Conservation (phyloP, 306 rosid species). For the Vigna mungo region DNA sequence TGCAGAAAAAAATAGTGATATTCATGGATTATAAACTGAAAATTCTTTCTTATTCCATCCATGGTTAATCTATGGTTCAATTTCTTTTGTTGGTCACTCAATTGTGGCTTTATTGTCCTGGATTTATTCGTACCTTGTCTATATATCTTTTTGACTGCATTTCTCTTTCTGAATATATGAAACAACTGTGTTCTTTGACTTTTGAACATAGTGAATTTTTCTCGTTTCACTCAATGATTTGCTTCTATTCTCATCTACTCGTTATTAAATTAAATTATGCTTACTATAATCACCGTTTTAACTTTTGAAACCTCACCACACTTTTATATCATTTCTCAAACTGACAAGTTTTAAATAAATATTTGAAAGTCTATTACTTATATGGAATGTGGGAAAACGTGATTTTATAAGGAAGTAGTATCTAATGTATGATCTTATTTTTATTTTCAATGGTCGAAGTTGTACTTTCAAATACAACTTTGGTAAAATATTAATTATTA, state of each 20-base stretch:
- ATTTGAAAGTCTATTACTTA: no score
- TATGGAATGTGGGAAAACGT: no score
- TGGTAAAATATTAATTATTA: no score
- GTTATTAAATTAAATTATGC: not conserved
- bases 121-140: not conserved
- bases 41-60: not conserved
- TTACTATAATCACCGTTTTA: not conserved
- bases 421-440: no score
- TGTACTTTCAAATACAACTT: no score
- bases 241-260: no score
- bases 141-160: not conserved
- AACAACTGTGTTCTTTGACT: slow-evolving; percentile 26
- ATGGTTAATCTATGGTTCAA: not conserved
- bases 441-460: no score
- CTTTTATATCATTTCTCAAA: no score
- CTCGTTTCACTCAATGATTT: not conserved
- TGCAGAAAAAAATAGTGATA: not conserved
- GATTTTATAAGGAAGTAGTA: no score
- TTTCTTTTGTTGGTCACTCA: not conserved
- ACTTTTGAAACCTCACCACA: no score
- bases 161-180: not conserved
- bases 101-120: no score
- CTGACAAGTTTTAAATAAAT: no score
- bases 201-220: not conserved
- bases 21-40: not conserved